These are phyloP conservation scores for Mycosphaerella sp. DNA, from an alignment of 2,329 filamentous ascomycete genomes.

Conservation along the genomic window DNA sequence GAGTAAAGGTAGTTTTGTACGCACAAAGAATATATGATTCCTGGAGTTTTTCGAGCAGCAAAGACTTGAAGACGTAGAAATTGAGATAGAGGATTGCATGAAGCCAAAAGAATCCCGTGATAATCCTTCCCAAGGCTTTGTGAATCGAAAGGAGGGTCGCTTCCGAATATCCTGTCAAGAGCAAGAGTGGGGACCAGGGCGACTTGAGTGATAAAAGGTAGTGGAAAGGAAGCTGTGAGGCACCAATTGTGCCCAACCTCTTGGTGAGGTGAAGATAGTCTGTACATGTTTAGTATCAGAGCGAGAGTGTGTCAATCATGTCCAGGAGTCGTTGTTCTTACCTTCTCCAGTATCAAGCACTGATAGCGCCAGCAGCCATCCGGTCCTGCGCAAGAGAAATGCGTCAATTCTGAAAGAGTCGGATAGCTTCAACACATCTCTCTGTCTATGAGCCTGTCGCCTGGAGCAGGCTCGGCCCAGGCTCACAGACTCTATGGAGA, in stretches of 20 bases:
- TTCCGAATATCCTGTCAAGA: constrained; percentile 49
- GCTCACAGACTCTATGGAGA: too few relatives aligned
- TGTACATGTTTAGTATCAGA: constrained; percentile 24
- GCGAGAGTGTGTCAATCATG: not conserved
- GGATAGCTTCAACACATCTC: too few relatives aligned
- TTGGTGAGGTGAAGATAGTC: constrained; percentile 60
- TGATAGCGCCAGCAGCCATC: constrained; percentile 48
- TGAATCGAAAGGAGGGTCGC: constrained; percentile 52
- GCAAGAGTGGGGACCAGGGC: constrained; percentile 46
- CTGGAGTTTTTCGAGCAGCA: constrained; percentile 49
- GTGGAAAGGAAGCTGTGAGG: constrained; percentile 55
- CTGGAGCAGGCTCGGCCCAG: too few relatives aligned
- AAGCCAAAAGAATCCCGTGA: constrained; percentile 45
- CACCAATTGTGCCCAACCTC: constrained; percentile 52
- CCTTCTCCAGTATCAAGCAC: constrained; percentile 49
- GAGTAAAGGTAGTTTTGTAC: too few relatives aligned
- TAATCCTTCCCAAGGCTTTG: constrained; percentile 51
- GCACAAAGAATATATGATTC: constrained; percentile 51
- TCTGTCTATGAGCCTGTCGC: too few relatives aligned
- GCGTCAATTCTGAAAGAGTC: too few relatives aligned
- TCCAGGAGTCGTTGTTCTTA: constrained; percentile 32
- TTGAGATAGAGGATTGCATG: constrained; percentile 52
- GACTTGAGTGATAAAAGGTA: constrained; percentile 51
- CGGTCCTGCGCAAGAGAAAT: constrained; percentile 28
- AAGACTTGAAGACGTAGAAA: constrained; percentile 48